Base-by-base conservation (phyloP, 148 eudicot species). In the Cornus controversa region DNA sequence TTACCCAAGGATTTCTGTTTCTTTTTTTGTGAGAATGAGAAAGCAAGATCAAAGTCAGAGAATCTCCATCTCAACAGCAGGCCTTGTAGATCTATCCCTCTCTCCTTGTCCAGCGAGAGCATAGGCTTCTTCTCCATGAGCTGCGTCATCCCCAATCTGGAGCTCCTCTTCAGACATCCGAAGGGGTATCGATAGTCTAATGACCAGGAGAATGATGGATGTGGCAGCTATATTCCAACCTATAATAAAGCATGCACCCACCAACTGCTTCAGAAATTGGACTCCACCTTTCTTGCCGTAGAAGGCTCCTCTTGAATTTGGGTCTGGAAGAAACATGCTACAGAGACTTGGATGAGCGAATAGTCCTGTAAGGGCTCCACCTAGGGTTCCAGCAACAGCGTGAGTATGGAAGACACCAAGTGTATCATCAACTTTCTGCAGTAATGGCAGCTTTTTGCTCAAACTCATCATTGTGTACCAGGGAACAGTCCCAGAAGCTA, bases 401-500 rank as follows among this genome's bases (percentile, higher is more conserved):
- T 80, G 82, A 20, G 82, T 80, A 65, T 80, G 82, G 26, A 80
- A 63, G 70, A 80, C 75, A 13, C 82, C 82, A 9, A 80, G 82
- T 7, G 82, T 80, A 53, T 80, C 82, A 63, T 80, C 82, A 2
- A 80, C 25, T 27, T 63, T 70, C 23, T 75, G 74, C 2, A 80
- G 28, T 10, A 80, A 37, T 11, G 64, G 42, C 9, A 75, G 37
- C 37, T 65, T 75, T 40, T 47, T 80, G 82, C 78, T 63, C 22
- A 80, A 57, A 22, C 62, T 66, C 82, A 80, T 80, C 82, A 80
- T 80, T 14, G 82, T 80, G 74, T 62, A 80, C 82, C 79, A 74
- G 1, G 82, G 82, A 58, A 80, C 8, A 24, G 73, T 80, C 0
- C 82, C 78, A 10, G 82, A 80, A 34, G 26, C 45, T 23, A 80